Conservation (phyloP, 2,329 filamentous ascomycete genomes). For the Colletotrichum sidae region DNA sequence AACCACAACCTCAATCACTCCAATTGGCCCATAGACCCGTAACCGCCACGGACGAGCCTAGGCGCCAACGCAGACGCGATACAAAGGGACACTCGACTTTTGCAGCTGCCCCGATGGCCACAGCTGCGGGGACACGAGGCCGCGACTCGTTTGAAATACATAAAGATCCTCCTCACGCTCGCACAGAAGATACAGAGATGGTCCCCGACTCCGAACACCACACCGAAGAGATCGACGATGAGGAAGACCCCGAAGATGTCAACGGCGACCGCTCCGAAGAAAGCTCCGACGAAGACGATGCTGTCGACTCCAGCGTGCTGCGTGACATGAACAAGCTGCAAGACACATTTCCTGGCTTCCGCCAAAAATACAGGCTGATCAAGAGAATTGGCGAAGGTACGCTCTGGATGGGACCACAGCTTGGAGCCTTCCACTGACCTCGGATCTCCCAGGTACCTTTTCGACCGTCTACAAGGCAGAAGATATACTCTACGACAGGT, state of each 20-base stretch:
- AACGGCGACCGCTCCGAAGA: conserved; percentile 58
- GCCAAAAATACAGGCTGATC: conserved; percentile 86
- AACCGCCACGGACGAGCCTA: conserved; percentile 23
- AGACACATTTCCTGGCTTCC: conserved; percentile 85
- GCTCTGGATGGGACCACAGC: conserved; percentile 1
- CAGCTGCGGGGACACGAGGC: conserved; percentile 39
- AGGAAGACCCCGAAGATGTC: conserved; percentile 48
- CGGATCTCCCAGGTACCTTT: conserved; percentile 79
- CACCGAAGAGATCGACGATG: conserved; percentile 53
- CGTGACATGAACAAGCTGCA: conserved; percentile 91
- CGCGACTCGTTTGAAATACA: conserved; percentile 60
- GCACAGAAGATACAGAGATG: conserved; percentile 62
- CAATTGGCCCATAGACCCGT: conserved; percentile 33
- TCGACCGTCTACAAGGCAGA: conserved; percentile 99
- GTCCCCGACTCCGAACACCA: conserved; percentile 56
- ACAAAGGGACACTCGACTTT: neutral
- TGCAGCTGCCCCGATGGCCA: conserved; percentile 26
- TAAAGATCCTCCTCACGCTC: conserved; percentile 55
- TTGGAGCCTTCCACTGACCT: neutral
- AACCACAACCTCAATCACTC: conserved; percentile 11
- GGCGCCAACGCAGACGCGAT: neutral
- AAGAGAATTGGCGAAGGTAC: conserved; percentile 97
- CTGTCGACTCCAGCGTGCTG: conserved; percentile 75
- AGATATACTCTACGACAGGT: conserved; percentile 86
- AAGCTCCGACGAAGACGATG: conserved; percentile 69